Base-by-base conservation (phyloP, 1,284 basidiomycete species). In the Microbotryomycetes sp. region DNA sequence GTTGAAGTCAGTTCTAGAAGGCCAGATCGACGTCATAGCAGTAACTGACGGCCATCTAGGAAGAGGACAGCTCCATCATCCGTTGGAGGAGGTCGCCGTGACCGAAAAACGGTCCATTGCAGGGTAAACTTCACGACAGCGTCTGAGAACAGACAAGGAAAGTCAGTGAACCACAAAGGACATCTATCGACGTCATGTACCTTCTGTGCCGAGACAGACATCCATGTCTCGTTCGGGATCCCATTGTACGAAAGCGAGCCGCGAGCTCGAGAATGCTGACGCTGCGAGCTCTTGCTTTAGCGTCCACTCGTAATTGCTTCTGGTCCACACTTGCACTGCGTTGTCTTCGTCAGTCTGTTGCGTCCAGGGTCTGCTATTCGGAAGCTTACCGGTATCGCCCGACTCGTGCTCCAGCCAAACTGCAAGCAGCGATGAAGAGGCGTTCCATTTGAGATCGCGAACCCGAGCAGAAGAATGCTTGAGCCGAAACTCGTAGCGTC, bases 301-400 rank as follows among this genome's bases (percentile, higher is more conserved):
- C 76, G 94, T 90, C 87, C 87, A 69, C 48, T 72, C 46, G 58
- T 96, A 98, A 75, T 99, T 99, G 52, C 88, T 86, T 26, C 82
- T 91, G 0, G 91, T 89, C 91, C 92, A 99, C 2, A 98, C 78
- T 76, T 99, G 96, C 23, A 98, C 89, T 86, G 67, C 18, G n/a
- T n/a, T n/a, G n/a, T n/a, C n/a, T n/a, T n/a, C n/a, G n/a, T n/a
- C n/a, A n/a, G n/a, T n/a, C n/a, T n/a, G n/a, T n/a, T n/a, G n/a
- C n/a, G n/a, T n/a, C n/a, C n/a, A n/a, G n/a, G n/a, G n/a, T n/a
- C n/a, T n/a, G n/a, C n/a, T n/a, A n/a, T n/a, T n/a, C n/a, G n/a
- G n/a, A n/a, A n/a, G n/a, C n/a, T n/a, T n/a, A n/a, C n/a, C n/a
- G n/a, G n/a, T n/a, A n/a, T n/a, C n/a, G n/a, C n/a, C n/a, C n/a